Evolutionary conservation across 768 basidiomycete species (phyloP), one percentile per base, ranked within the genome.

Genomic region (Kockovaella imperatae): DNA sequence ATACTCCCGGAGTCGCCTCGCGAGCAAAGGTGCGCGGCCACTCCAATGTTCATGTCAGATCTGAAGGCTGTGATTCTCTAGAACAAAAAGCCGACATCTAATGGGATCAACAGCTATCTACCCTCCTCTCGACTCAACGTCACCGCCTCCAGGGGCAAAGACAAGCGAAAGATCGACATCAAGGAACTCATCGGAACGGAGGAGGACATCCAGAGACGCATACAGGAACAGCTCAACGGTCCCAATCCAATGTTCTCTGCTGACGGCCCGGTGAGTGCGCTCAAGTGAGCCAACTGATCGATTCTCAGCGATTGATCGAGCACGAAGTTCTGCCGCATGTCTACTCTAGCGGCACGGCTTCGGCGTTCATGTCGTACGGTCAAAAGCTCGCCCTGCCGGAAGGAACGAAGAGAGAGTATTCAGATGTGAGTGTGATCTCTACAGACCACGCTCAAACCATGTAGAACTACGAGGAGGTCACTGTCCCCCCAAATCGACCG

Each of bases 401-500:
- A 1, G 95, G 88, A 1, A 96, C 91, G 2, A 76, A 76, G 17
- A 76, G 86, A 23, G 71, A 78, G 14, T 75, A 78, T 42, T 64
- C 78, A 35, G 85, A 90, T 64, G 90, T 90, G 53, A 43, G 73
- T 52, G 10, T 0, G 11, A 17, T 11, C 43, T 23, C 28, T 18
- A 3, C 21, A 10, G 13, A 15, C 30, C 23, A 13, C 18, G 24
- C 34, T 21, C 23, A 30, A n/a, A 5, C 11, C n/a, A 48, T 24
- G 0, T 54, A 91, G 88, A 79, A 82, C 36, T 87, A 82, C 61
- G 86, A 93, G 69, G 91, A 96, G 75, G 85, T 95, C 15, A 77
- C 81, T 20, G 77, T 97, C 29, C 95, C 95, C 5, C 90, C 93
- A 11, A 79, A 88, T 0, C 82, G 74, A 54, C 75, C 80, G 2